Evolutionary conservation across 192 early-diverging fungal genomes (phyloP).

Genomic region (Paraglomus brasilianum): DNA sequence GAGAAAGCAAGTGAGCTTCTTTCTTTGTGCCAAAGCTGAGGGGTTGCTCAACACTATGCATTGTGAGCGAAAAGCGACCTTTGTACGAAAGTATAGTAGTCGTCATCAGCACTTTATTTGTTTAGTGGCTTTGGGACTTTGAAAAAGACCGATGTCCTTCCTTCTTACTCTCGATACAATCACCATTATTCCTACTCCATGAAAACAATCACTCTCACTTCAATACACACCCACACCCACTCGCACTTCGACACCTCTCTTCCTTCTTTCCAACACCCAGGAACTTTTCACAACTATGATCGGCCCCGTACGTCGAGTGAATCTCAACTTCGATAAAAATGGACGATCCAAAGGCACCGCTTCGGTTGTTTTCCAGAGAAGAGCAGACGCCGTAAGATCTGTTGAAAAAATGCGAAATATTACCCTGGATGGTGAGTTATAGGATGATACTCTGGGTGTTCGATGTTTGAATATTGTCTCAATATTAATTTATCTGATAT

Average conservation of each 20-base stretch:
- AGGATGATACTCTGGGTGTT: neutral
- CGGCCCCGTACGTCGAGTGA: constrained; percentile 50
- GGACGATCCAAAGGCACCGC: constrained; percentile 53
- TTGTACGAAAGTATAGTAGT: constrained; percentile 31
- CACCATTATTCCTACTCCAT: constrained; percentile 20
- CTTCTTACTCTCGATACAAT: constrained; percentile 18
- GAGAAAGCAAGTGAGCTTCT: constrained; percentile 31
- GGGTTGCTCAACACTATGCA: constrained; percentile 22
- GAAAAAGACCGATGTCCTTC: constrained; percentile 25
- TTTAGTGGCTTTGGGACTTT: constrained; percentile 30
- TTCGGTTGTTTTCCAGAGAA: constrained; percentile 44
- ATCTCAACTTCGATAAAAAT: constrained; percentile 51
- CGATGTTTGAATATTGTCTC: neutral
- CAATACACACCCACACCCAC: constrained; percentile 28
- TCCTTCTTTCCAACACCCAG: constrained; percentile 16
- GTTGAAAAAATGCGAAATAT: constrained; percentile 50
- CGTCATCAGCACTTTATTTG: constrained; percentile 29
- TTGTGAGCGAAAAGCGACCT: constrained; percentile 26
- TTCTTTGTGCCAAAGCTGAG: constrained; percentile 32
- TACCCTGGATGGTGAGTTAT: constrained; percentile 46
- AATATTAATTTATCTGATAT: constrained; percentile 3
- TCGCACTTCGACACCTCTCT: constrained; percentile 28
- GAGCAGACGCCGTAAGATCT: constrained; percentile 46
- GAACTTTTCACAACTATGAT: constrained; percentile 42
- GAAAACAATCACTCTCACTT: constrained; percentile 21